Evolutionary conservation across 2,329 filamentous ascomycete genomes (phyloP), one percentile per base, ranked within the genome.

Genomic region (Hypoxylon rubiginosum): DNA sequence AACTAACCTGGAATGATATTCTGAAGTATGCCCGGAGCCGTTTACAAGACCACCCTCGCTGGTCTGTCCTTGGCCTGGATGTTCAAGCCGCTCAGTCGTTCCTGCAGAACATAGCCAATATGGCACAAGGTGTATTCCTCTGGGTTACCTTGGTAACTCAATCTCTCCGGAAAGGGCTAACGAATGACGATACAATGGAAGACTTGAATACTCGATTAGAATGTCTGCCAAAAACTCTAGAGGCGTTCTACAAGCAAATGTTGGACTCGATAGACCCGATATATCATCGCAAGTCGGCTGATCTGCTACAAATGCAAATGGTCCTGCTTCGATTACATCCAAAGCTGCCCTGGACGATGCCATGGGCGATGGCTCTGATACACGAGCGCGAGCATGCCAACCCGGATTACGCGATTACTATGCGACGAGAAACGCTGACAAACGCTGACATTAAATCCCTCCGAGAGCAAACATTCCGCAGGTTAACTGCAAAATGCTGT

Each of bases 101-200:
- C 1, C 55, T 72, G 13, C 30, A 70, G 11, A 55, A 69, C 10
- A 66, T 77, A 36, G 66, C 70, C 4, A 32, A 66, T 3, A 68
- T 65, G 55, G 67, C 75, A 15, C 46, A 71, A 19, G 74, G 76
- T 3, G 74, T 77, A 4, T 78, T 78, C 57, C 74, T 78, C 19
- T 78, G 76, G 77, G 75, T 74, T 8, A 66, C 64, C 21, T 58
- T 77, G 1, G 76, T 76, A 0, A 71, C 73, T 1, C 64, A 62
- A 30, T 67, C 61, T 7, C 72, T 78, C 1, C 53, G 70, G 1
- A 54, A 69, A 3, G 72, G 74, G 2, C 30, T 76, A 2, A 68
- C 66, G 1, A 69, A 75, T 32, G 49, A 51, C 10, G 68, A 74
- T 51, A 67, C 24, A 1, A 21, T 61, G 2, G n/a, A 13, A 6